Conservation (phyloP, 257 asterid species). For the Henckelia pumila region DNA sequence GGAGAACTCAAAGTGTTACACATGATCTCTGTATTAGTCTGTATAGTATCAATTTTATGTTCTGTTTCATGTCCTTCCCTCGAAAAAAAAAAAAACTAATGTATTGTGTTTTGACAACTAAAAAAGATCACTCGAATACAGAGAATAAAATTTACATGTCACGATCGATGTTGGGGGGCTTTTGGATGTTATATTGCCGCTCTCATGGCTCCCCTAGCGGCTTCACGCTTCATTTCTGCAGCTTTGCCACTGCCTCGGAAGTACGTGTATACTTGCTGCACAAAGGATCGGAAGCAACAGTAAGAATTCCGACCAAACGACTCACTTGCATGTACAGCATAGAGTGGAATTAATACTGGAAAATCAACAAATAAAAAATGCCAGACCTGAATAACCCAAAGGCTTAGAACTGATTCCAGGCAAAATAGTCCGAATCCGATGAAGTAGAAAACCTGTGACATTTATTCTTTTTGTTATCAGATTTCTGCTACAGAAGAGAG, state of each 20-base stretch:
- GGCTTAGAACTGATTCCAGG: constrained; percentile 79
- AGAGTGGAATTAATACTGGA: background rate
- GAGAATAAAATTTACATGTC: constrained; percentile 17
- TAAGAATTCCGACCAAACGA: background rate
- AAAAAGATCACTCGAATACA: background rate
- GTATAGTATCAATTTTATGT: background rate
- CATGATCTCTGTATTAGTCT: background rate
- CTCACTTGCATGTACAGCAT: background rate
- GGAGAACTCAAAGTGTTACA: background rate
- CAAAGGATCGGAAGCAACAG: background rate
- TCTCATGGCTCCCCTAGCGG: constrained; percentile 66
- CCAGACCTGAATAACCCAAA: constrained; percentile 95
- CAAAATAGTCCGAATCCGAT: constrained; percentile 92
- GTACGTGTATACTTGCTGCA: constrained; percentile 92
- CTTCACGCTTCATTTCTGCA: constrained; percentile 81
- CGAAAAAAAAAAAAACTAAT: too few relatives aligned
- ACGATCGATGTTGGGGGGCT: background rate
- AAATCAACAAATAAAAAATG: background rate
- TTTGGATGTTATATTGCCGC: constrained; percentile 34
- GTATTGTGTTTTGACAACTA: background rate
- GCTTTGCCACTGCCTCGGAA: constrained; percentile 98
- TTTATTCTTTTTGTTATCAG: background rate
- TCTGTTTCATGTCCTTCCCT: constrained; percentile 19
- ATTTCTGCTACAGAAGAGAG: background rate
- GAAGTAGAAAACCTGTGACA: constrained; percentile 79